A percentile compares a stretch with the other conserved stretches of the same genome.
These are phyloP conservation scores for Suhomyces maxii DNA, from an alignment of 1,139 yeast species.

Conservation along the genomic window DNA sequence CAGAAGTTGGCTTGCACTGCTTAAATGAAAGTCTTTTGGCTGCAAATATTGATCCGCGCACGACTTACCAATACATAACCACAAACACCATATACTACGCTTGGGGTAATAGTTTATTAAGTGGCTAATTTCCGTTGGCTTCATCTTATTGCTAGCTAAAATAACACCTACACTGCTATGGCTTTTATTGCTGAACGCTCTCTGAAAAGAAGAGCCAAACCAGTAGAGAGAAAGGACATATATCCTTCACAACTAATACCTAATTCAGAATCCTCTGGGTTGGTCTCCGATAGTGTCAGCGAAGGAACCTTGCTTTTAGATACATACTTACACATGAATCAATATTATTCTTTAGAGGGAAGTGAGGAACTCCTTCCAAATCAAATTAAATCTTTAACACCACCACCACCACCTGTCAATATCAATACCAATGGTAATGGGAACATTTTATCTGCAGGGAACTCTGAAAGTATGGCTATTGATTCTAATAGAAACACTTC, in stretches of 20 bases:
- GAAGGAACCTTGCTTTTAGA: not conserved
- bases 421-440: no score
- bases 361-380: no score
- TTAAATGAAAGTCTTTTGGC: not conserved
- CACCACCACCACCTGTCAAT: no score
- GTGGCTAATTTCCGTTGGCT: not conserved
- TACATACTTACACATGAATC: not conserved
- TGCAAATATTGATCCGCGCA: slow-evolving; percentile 4
- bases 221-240: not conserved
- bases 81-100: not conserved
- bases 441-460: not conserved
- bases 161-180: no score
- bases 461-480: not conserved
- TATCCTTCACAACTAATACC: not conserved
- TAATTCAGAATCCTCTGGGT: not conserved
- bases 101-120: not conserved
- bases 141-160: not conserved
- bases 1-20: not conserved
- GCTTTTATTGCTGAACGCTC: no score
- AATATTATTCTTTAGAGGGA: not conserved
- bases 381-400: no score
- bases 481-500: not conserved
- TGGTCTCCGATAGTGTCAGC: not conserved
- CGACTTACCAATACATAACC: not conserved
- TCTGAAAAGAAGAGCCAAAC: no score